Evolutionary conservation across 164 flowering plant genomes (phyloP), one percentile per base, ranked within the genome.

Genomic region (Macadamia integrifolia): DNA sequence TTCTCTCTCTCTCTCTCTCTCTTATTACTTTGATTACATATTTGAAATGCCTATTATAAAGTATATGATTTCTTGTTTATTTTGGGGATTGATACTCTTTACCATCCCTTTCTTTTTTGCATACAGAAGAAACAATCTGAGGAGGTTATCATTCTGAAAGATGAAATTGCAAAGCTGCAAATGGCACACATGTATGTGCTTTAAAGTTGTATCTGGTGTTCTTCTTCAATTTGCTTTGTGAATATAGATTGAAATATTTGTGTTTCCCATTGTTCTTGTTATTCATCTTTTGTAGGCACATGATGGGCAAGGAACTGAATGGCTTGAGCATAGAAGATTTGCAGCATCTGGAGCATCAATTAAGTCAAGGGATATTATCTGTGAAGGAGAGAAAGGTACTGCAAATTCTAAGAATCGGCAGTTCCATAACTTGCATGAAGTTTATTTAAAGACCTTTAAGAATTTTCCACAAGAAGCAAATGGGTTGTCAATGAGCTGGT

Each of bases 341-440:
- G 75, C 91, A 82, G 60, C 75, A 76, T 44, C 82, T 91, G 23
- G 97, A 91, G 71, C 80, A 85, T 67, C 93, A 89, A 63, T 71
- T 91, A 74, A 85, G 72, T 72, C 88, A 84, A 74, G 87, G 88
- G 60, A 69, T 89, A 29, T 62, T 77, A 49, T 82, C 80, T 42
- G 87, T 89, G 44, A 87, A 83, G 80, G 85, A 85, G 60, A 85
- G 76, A 61, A 91, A 91, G 95, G 97, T 91, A 58, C 23, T 61
- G 29, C 15, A 18, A 53, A 60, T 31, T 60, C 50, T 44, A 9
- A 6, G 32, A 29, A 18, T 44, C 28, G 14, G 1, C 58, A n/a
- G 13, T 48, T 15, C 6, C 3, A 32, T 57, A n/a, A 28, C n/a
- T 17, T 48, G 23, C 17, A 6, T 17, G 6, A 53, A 14, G 57